These are phyloP conservation scores for Ophiostoma fasciatum DNA, from an alignment of 2,329 filamentous ascomycete genomes.

Conservation along the genomic window DNA sequence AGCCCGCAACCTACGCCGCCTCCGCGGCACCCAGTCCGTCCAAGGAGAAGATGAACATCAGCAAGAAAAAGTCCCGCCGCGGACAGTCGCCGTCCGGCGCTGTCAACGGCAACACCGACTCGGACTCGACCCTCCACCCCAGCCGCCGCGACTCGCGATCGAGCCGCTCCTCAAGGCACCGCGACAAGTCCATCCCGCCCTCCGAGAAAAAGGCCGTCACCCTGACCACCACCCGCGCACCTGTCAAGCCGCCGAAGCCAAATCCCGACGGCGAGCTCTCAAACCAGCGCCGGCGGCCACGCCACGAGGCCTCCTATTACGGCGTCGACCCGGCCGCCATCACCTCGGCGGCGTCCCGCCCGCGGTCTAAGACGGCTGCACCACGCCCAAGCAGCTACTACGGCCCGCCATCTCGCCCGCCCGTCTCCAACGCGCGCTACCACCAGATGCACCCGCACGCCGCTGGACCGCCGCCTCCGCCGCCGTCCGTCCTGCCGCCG, in stretches of 20 bases:
- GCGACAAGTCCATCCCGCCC: conserved; percentile 13
- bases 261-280: conserved; percentile 19
- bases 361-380: conserved; percentile 22
- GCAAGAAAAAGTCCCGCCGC: conserved; percentile 28
- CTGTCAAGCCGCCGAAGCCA: conserved; percentile 14
- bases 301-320: conserved; percentile 25
- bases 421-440: conserved; percentile 21
- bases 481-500: background rate
- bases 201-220: conserved; percentile 17
- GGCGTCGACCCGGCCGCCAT: conserved; percentile 20
- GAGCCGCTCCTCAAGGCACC: conserved; percentile 18
- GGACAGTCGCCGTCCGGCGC: conserved; percentile 24
- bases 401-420: conserved; percentile 19
- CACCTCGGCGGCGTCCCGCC: conserved; percentile 19
- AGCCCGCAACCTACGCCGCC: conserved; percentile 28
- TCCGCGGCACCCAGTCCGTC: conserved; percentile 30
- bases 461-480: conserved; percentile 1
- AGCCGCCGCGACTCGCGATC: conserved; percentile 18
- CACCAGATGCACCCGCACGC: conserved; percentile 16
- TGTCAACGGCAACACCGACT: conserved; percentile 23
- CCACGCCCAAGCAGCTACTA: conserved; percentile 24
- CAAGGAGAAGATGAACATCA: conserved; percentile 37
- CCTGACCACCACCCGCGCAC: conserved; percentile 10
- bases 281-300: conserved; percentile 20
- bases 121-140: conserved; percentile 28